phyloP scores from a whole-genome alignment of 306 rosid genomes.

The Cucurbita ficifolia region DNA sequence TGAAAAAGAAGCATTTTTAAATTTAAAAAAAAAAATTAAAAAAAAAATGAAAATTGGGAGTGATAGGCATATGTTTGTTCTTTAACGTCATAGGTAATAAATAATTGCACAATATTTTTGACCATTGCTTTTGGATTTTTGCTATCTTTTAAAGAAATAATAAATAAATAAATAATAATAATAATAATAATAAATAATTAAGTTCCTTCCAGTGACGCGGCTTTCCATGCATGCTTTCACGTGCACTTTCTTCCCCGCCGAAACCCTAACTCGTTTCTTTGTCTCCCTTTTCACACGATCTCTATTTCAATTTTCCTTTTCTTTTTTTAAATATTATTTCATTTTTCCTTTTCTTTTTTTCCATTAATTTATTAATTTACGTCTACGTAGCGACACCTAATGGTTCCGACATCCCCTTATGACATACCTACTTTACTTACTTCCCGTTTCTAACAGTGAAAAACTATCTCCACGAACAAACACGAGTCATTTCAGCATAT shows the following conservation, averaged over 20 bases:
- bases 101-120: constrained; percentile 35
- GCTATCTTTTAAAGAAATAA: background rate
- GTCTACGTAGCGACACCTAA: too few species aligned
- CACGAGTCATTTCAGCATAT: too few species aligned
- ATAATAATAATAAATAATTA: constrained; percentile 4
- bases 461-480: too few species aligned
- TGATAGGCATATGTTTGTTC: constrained; percentile 31
- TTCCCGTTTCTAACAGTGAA: too few species aligned
- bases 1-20: too few species aligned
- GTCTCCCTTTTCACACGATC: constrained; percentile 11
- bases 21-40: too few species aligned
- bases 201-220: constrained; percentile 31
- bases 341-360: too few species aligned
- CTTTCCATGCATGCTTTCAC: constrained; percentile 72
- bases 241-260: constrained; percentile 28
- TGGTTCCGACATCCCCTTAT: too few species aligned
- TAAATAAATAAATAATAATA: too few species aligned
- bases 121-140: constrained; percentile 46
- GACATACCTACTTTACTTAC: too few species aligned
- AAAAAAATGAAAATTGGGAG: constrained; percentile 3
- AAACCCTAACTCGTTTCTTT: constrained; percentile 14
- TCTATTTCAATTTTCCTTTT: background rate
- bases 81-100: constrained; percentile 45
- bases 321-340: background rate
- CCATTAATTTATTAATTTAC: too few species aligned